phyloP scores from a whole-genome alignment of 345 rosid species.

The Atalantia buxifolia region DNA sequence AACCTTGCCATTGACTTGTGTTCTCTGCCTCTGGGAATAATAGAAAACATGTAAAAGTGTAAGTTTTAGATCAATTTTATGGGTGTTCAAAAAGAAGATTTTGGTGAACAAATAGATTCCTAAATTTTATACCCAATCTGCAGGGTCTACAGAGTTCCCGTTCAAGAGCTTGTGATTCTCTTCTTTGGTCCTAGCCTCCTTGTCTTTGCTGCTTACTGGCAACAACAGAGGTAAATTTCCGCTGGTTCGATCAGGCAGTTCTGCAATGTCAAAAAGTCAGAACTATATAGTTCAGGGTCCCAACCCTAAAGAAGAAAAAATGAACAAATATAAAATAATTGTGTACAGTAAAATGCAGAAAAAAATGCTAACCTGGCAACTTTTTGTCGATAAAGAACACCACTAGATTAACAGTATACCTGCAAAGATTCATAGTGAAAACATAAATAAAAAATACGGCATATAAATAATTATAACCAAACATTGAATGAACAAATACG shows the following conservation, averaged over 20 bases:
- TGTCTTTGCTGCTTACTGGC: conserved; percentile 63
- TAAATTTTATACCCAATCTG: conserved; percentile 69
- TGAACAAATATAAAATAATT: background rate
- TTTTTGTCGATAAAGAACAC: conserved; percentile 96
- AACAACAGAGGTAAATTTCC: conserved; percentile 48
- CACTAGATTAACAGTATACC: conserved; percentile 94
- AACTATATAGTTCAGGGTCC: background rate
- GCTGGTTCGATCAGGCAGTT: conserved; percentile 69
- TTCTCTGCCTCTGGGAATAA: conserved; percentile 61
- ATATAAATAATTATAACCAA: background rate
- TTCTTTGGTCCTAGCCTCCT: conserved; percentile 69
- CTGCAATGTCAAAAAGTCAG: conserved; percentile 44
- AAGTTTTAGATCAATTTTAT: background rate
- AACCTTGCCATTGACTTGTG: conserved; percentile 79
- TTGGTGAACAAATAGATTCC: background rate
- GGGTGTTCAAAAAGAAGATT: background rate
- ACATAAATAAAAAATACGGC: conserved; percentile 12
- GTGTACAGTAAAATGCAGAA: background rate
- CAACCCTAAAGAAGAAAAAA: background rate
- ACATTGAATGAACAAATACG: background rate
- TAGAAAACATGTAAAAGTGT: background rate
- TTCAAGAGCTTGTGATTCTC: conserved; percentile 94
- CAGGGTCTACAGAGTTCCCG: conserved; percentile 78
- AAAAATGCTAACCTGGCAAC: conserved; percentile 71
- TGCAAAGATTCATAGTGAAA: conserved; percentile 23